phyloP scores from a whole-genome alignment of 176 grass and related monocot genomes.

The Aegilops bicornis region DNA sequence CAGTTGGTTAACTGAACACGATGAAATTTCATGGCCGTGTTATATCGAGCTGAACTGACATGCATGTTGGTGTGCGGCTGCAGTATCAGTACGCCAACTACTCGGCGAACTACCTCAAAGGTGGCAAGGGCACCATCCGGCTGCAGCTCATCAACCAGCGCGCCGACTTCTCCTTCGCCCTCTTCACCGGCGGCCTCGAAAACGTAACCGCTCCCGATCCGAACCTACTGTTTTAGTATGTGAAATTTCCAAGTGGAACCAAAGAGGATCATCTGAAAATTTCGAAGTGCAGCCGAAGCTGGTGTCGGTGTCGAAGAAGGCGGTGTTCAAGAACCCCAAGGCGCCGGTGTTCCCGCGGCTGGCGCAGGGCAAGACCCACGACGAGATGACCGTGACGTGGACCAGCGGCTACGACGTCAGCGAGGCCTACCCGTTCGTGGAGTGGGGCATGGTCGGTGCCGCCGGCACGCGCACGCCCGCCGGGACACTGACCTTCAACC shows the following conservation, averaged over 20 bases:
- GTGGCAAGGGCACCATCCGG: conserved; percentile 50
- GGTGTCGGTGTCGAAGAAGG: conserved; percentile 65
- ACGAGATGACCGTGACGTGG: conserved; percentile 98
- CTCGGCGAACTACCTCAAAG: conserved; percentile 39
- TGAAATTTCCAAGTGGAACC: too few relatives aligned
- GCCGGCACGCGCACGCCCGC: conserved; percentile 32
- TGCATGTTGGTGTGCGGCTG: not conserved
- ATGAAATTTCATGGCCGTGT: too few relatives aligned
- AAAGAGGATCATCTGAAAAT: not conserved
- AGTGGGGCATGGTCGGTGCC: conserved; percentile 56
- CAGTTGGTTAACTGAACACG: not conserved
- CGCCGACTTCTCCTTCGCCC: conserved; percentile 70
- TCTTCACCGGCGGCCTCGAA: conserved; percentile 73
- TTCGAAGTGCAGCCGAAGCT: conserved; percentile 53
- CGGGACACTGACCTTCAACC: conserved; percentile 69
- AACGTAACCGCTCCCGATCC: conserved; percentile 30
- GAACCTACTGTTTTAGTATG: not conserved
- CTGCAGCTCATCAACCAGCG: conserved; percentile 85
- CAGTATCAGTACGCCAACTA: conserved; percentile 85
- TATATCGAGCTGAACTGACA: not conserved
- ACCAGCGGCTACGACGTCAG: conserved; percentile 79
- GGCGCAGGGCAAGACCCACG: conserved; percentile 77
- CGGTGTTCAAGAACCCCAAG: conserved; percentile 72
- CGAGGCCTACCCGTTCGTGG: conserved; percentile 85
- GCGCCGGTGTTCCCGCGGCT: conserved; percentile 84